A percentile compares a stretch with the other conserved stretches of the same genome.
These are phyloP conservation scores for Myrica gale DNA, from an alignment of 306 rosid genomes.

Conservation along the genomic window DNA sequence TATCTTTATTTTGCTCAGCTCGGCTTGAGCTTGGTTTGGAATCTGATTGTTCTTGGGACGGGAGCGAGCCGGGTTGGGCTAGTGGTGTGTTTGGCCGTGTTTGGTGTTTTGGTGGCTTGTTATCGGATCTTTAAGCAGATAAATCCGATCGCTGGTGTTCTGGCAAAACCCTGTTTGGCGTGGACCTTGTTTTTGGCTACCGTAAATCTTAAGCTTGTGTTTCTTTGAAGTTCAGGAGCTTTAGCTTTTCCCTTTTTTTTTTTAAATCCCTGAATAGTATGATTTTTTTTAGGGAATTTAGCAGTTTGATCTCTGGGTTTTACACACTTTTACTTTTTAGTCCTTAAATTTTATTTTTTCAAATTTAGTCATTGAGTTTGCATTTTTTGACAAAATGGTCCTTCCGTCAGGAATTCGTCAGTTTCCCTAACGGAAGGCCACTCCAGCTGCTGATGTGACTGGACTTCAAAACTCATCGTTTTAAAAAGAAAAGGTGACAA, in stretches of 20 bases:
- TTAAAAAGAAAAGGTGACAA: too few species aligned
- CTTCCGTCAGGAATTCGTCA: too few species aligned
- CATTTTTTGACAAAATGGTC: too few species aligned
- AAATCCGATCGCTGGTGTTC: constrained; percentile 37
- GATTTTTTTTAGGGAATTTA: too few species aligned
- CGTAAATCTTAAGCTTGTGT: constrained; percentile 55
- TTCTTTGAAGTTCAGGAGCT: neutral
- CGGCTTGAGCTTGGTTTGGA: constrained; percentile 46
- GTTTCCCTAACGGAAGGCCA: too few species aligned
- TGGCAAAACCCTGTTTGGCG: constrained; percentile 58
- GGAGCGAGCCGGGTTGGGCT: constrained; percentile 45
- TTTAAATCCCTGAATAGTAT: neutral
- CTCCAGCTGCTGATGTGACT: too few species aligned
- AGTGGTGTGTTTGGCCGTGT: constrained; percentile 34
- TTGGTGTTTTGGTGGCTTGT: constrained; percentile 39
- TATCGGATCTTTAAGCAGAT: constrained; percentile 34
- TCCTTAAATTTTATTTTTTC: too few species aligned
- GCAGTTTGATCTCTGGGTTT: too few species aligned
- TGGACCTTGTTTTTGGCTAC: constrained; percentile 52
- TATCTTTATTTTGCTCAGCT: constrained; percentile 50
- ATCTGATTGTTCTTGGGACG: constrained; percentile 50
- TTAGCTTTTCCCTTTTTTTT: too few species aligned
- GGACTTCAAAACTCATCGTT: too few species aligned
- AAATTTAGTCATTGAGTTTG: too few species aligned
- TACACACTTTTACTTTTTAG: too few species aligned